phyloP scores from a whole-genome alignment of 2,329 filamentous ascomycete genomes.

The Pseudogymnoascus sp. region DNA sequence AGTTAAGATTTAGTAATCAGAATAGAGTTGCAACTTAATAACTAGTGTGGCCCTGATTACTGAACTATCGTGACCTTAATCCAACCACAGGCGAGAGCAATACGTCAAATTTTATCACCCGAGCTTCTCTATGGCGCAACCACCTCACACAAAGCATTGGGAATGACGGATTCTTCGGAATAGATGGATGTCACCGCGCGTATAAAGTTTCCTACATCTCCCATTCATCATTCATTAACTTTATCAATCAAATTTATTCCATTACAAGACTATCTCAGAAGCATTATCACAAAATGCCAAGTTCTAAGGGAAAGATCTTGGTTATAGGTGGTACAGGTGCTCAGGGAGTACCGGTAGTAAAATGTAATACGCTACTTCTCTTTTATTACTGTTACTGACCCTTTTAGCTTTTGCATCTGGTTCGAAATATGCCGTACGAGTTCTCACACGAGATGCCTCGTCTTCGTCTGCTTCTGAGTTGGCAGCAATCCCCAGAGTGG shows the following conservation, averaged over 20 bases:
- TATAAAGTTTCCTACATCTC: not conserved
- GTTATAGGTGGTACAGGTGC: constrained; percentile 32
- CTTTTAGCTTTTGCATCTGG: not conserved
- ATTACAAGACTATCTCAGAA: not conserved
- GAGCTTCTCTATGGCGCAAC: not conserved
- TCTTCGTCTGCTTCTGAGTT: constrained; percentile 29
- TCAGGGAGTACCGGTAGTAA: constrained; percentile 30
- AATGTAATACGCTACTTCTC: constrained; percentile 17
- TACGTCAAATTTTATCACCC: not conserved
- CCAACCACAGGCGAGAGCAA: not conserved
- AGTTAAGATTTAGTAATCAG: not conserved
- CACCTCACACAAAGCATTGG: not conserved
- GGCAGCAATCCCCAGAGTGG: constrained; percentile 29
- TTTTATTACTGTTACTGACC: not conserved
- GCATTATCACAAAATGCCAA: constrained; percentile 28
- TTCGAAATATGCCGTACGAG: constrained; percentile 25
- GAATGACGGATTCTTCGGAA: not conserved
- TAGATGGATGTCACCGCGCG: not conserved
- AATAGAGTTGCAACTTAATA: not conserved
- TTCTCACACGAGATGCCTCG: constrained; percentile 31
- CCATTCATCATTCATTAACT: not conserved
- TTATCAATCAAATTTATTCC: not conserved
- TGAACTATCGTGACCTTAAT: not conserved
- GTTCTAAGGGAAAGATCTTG: constrained; percentile 45
- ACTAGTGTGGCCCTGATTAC: not conserved